Conservation (phyloP, 2,329 filamentous ascomycete genomes). For the Ophiostoma quercus region DNA sequence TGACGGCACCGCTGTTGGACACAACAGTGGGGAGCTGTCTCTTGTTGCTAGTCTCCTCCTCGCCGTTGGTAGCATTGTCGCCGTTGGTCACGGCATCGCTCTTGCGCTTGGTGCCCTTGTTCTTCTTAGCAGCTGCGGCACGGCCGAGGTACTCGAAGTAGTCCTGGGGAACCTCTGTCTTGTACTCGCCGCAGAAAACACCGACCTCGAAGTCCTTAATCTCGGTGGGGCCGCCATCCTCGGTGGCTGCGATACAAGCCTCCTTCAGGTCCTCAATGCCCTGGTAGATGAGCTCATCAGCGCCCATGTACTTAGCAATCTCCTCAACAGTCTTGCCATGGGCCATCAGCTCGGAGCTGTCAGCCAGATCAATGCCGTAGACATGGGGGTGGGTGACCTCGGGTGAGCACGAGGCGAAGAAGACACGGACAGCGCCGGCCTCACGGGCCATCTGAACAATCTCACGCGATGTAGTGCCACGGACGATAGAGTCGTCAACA, state of each 20-base stretch:
- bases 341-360: conserved; percentile 29
- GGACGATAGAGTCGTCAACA: conserved; percentile 68
- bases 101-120: conserved; percentile 29
- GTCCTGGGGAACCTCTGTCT: conserved; percentile 69
- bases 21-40: conserved; percentile 15
- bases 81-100: conserved; percentile 4
- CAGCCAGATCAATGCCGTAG: conserved; percentile 46
- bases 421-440: conserved; percentile 40
- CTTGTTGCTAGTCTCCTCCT: conserved; percentile 10
- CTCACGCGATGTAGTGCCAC: conserved; percentile 63
- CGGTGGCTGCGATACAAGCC: conserved; percentile 67
- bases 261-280: conserved; percentile 69
- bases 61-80: background rate
- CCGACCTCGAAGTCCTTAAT: conserved; percentile 71
- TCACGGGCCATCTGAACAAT: conserved; percentile 31
- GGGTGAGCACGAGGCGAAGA: conserved; percentile 79
- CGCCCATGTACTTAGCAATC: conserved; percentile 42
- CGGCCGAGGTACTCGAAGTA: conserved; percentile 79
- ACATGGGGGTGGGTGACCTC: conserved; percentile 83
- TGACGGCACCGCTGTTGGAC: conserved; percentile 14
- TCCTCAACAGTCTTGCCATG: conserved; percentile 36
- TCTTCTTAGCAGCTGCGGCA: conserved; percentile 57
- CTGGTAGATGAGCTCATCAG: conserved; percentile 53
- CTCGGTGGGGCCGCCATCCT: conserved; percentile 41
- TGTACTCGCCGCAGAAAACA: conserved; percentile 84